Evolutionary conservation across 2,329 filamentous ascomycete species (phyloP), one percentile per base, ranked within the genome.

Genomic region (Penicillium expansum): DNA sequence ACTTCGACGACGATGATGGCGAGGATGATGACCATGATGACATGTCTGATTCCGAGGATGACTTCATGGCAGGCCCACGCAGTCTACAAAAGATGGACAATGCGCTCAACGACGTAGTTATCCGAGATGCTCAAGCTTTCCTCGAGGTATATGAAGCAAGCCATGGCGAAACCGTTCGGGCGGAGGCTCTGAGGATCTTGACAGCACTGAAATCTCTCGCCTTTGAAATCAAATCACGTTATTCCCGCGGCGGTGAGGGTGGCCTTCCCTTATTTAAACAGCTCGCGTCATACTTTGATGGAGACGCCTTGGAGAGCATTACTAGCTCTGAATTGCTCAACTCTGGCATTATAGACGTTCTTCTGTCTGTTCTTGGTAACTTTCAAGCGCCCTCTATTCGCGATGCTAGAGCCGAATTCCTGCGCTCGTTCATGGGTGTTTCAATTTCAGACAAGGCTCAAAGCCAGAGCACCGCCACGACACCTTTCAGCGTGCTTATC

Each of bases 271-370:
- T 96, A 0, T 97, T 97, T 74, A 79, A 81, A 32, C 85, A 83
- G 49, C 78, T 99, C 56, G 91, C 92, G 0, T 83, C 84, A 3
- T 92, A 94, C 69, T 99, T 99, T 66, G 89, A 95, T 67, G 87
- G 88, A 0, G 90, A 97, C 74, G 88, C 94, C 1, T 76, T 96
- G 52, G 90, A 96, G 69, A 96, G 91, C 71, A 92, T 97, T 52
- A 99, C 94, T 0, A 99, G 94, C 74, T 92, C 93, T 47, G 94
- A 99, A 71, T 79, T 99, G 32, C 84, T 97, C 51, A 91, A 90
- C 30, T 97, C 94, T 1, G 91, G 92, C 18, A 85, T 99, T 54
- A 92, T 99, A 11, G 86, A 90, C 43, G 86, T 91, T 10, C 80
- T 99, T 2, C 83, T 97, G 42, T 84, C 90, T 32, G 84, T 96